Conservation (phyloP, 495 filamentous ascomycete species). For the Daldinia concentrica region DNA sequence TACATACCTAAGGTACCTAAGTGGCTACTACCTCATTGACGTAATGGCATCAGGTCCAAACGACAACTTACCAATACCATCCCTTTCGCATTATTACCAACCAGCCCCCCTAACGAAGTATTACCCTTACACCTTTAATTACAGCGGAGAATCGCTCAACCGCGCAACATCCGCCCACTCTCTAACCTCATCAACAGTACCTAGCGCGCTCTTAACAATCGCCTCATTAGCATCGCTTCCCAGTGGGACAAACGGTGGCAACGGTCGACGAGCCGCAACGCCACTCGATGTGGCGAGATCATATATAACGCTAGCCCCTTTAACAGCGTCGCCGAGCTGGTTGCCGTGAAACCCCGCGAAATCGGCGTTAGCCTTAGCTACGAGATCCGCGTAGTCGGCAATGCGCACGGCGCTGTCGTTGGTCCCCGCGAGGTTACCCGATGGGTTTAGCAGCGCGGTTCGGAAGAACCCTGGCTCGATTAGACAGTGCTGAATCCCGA, state of each 20-base stretch:
- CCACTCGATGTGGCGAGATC: constrained; percentile 48
- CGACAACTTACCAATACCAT: no score
- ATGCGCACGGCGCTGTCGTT: constrained; percentile 7
- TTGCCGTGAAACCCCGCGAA: constrained; percentile 35
- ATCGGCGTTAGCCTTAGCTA: constrained; percentile 7
- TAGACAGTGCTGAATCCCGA: constrained; percentile 57
- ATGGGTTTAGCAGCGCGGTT: constrained; percentile 54
- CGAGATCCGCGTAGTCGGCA: constrained; percentile 35
- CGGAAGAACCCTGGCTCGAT: constrained; percentile 64
- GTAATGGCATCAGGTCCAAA: no score
- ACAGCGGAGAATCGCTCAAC: constrained; percentile 4
- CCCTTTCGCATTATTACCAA: no score
- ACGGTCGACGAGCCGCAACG: constrained; percentile 35
- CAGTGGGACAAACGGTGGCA: constrained; percentile 33
- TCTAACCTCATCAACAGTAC: constrained; percentile 1
- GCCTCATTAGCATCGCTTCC: constrained; percentile 35
- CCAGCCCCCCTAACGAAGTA: no score
- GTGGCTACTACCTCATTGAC: no score
- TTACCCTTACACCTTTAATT: no score
- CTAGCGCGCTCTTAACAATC: constrained; percentile 18
- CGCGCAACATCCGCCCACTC: constrained; percentile 20
- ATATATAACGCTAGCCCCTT: constrained; percentile 49
- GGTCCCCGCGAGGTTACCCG: constrained; percentile 17
- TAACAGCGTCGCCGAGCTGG: constrained; percentile 50
- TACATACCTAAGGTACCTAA: no score